Conservation (phyloP, 1,139 yeast species). For the Cylindricascospora bacillispora region DNA sequence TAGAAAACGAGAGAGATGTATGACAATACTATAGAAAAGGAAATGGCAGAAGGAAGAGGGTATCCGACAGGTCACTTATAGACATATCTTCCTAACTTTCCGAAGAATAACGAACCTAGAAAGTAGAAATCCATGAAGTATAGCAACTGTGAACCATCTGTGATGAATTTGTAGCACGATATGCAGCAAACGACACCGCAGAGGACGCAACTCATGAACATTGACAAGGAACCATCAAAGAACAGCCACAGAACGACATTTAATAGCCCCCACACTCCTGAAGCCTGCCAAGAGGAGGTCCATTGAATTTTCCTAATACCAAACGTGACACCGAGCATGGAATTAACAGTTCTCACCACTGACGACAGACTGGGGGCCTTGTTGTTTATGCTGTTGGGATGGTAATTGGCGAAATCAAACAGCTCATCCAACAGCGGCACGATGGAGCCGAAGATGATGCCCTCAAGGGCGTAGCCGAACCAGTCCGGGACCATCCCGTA, state of each 20-base stretch:
- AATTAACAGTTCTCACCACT: slow-evolving; percentile 51
- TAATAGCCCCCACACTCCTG: slow-evolving; percentile 59
- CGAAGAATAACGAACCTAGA: slow-evolving; percentile 56
- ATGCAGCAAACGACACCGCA: slow-evolving; percentile 31
- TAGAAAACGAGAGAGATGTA: background rate
- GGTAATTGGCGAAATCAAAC: slow-evolving; percentile 2
- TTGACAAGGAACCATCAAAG: slow-evolving; percentile 62
- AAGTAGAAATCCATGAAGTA: slow-evolving; percentile 39
- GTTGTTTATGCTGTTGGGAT: background rate
- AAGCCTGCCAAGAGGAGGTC: slow-evolving; percentile 65
- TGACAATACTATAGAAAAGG: background rate
- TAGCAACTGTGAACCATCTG: slow-evolving; percentile 17
- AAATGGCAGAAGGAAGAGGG: background rate
- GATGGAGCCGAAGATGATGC: slow-evolving; percentile 48
- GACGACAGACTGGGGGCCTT: slow-evolving; percentile 30
- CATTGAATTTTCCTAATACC: slow-evolving; percentile 75
- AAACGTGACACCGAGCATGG: slow-evolving; percentile 72
- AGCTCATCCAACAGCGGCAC: slow-evolving; percentile 48
- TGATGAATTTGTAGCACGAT: slow-evolving; percentile 24
- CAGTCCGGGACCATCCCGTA: slow-evolving; percentile 22
- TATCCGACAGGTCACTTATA: too few relatives aligned
- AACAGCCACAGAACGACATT: slow-evolving; percentile 74
- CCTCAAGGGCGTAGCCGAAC: slow-evolving; percentile 38
- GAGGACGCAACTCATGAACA: slow-evolving; percentile 39
- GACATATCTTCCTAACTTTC: slow-evolving; percentile 50